Base-by-base conservation (phyloP, 106 monocot genomes). In the Xerophyta viscosa region DNA sequence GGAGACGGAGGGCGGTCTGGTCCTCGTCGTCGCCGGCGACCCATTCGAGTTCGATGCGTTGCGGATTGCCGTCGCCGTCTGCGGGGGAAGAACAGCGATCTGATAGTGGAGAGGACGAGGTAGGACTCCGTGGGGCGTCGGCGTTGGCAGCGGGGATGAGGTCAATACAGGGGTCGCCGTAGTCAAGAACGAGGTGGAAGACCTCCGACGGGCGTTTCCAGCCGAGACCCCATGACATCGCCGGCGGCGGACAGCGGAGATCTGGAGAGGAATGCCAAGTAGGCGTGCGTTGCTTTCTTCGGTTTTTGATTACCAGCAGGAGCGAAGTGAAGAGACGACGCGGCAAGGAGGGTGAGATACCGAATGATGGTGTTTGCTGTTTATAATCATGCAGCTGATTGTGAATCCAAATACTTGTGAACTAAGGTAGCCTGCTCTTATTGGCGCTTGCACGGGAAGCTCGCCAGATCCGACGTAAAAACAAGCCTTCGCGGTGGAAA, bases 171-270 rank as follows among this genome's bases (percentile, higher is more conserved):
- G 55, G 31, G 23, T 75, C 77, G 39, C 86, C 98, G 57, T 90
- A 86, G 65, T 72, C 66, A 46, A 99, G 82, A 21, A 77, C 25
- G 63, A 99, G 86, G 54, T 82, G 90, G 77, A 99, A 83, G 68
- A 86, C 71, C 68, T 86, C 98, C 41, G 90, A 79, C 10, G 80
- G 44, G 24, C 90, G 86, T 69, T 99, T 99, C 98, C 98, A 99
- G 2, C 90, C 98, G 41, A 99, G 57, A 3, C 98, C 82, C 98
- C 98, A 99, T 37, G 98, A 90, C 89, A 86, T 86, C 33, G 74
- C 53, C 27, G 25, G 8, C 20, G 48, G 9, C 31, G 26, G 47
- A 48, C 31, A 18, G 8, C n/a, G 29, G 10, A 22, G 21, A 19
- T 30, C 26, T 18, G 31, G n/a, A 56, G 12, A 23, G 4, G 2